Evolutionary conservation across 257 asterid species (phyloP).

Genomic region (Misopates orontium): DNA sequence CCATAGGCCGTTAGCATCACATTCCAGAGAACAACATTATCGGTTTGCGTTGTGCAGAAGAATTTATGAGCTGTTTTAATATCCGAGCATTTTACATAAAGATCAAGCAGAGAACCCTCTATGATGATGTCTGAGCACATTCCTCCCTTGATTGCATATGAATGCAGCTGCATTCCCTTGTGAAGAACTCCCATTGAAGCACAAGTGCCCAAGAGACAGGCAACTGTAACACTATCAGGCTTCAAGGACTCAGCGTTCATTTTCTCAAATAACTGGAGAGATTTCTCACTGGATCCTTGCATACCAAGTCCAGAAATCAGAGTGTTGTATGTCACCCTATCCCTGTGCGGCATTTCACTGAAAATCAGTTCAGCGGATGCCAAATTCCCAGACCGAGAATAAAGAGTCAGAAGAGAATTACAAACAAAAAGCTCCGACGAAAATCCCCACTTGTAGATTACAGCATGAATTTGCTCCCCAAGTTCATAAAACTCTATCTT

Average conservation of each 20-base stretch:
- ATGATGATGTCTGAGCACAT: slow-evolving; percentile 65
- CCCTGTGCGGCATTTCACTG: slow-evolving; percentile 54
- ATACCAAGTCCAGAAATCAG: slow-evolving; percentile 71
- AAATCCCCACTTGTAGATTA: slow-evolving; percentile 71
- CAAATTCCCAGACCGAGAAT: slow-evolving; percentile 58
- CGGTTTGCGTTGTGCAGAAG: slow-evolving; percentile 51
- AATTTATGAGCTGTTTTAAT: slow-evolving; percentile 58
- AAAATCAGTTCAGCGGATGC: slow-evolving; percentile 60
- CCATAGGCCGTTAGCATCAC: slow-evolving; percentile 93
- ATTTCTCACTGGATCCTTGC: slow-evolving; percentile 56
- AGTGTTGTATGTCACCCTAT: slow-evolving; percentile 71
- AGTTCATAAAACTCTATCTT: slow-evolving; percentile 51
- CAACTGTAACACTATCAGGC: slow-evolving; percentile 77
- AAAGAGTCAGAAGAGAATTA: slow-evolving; percentile 75
- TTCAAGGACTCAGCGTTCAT: slow-evolving; percentile 62
- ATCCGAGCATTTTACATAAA: slow-evolving; percentile 78
- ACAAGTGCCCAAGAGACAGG: slow-evolving; percentile 64
- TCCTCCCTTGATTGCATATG: slow-evolving; percentile 72
- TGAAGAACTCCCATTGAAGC: slow-evolving; percentile 58
- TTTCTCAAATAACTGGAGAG: slow-evolving; percentile 61
- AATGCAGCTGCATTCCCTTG: slow-evolving; percentile 76
- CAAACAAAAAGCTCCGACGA: slow-evolving; percentile 68
- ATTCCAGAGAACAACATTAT: slow-evolving; percentile 83
- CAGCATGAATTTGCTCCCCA: slow-evolving; percentile 77
- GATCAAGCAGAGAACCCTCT: slow-evolving; percentile 87